A percentile compares a stretch with the other conserved stretches of the same genome.
These are phyloP conservation scores for Paracorniculantispora psalliotae DNA, from an alignment of 2,329 filamentous ascomycete genomes.

Conservation along the genomic window DNA sequence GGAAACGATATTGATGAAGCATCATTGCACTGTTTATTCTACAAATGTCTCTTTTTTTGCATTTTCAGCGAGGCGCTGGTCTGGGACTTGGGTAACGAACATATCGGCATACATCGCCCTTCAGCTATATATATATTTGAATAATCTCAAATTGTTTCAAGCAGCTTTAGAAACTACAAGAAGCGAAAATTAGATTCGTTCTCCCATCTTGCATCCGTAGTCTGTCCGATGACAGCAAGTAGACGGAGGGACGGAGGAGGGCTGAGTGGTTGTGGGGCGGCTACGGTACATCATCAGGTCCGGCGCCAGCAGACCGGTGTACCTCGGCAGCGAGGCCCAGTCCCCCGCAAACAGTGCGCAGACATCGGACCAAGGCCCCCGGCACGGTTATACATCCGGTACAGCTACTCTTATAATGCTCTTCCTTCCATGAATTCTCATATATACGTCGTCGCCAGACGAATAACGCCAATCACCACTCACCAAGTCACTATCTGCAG, in stretches of 20 bases:
- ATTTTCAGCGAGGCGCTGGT: constrained; percentile 9
- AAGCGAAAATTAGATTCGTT: no score
- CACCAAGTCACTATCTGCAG: background rate
- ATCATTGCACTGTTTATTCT: background rate
- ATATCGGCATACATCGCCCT: background rate
- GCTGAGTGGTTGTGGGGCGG: constrained; percentile 4
- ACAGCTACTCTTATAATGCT: background rate
- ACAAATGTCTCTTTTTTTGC: background rate
- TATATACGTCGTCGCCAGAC: constrained; percentile 6
- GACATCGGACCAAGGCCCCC: background rate
- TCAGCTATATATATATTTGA: no score
- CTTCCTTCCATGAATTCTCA: background rate
- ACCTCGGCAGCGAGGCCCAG: constrained; percentile 1
- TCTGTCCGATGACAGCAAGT: no score
- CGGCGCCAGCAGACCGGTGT: background rate
- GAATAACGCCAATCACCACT: background rate
- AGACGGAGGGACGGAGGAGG: no score
- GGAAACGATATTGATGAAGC: constrained; percentile 40
- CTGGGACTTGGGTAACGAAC: background rate
- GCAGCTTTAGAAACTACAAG: no score
- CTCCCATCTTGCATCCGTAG: no score
- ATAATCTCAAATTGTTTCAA: no score
- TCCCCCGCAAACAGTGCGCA: constrained; percentile 8
- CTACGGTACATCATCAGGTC: background rate
- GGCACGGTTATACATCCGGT: constrained; percentile 6